Conservation (phyloP, 1,284 basidiomycete species). For the Cutaneotrichosporon arboriforme region DNA sequence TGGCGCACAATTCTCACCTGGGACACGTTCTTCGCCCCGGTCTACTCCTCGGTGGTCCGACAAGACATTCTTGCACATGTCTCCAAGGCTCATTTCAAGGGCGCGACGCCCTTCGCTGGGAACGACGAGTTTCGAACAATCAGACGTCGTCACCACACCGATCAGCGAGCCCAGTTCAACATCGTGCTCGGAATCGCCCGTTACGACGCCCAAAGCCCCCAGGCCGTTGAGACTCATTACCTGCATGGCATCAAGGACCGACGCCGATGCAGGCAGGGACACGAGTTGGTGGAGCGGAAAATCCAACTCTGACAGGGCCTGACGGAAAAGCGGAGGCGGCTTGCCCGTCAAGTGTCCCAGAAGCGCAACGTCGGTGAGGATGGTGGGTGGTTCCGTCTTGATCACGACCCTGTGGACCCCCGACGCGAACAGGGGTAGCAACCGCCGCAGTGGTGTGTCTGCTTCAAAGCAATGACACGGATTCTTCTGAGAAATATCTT, state of each 20-base stretch:
- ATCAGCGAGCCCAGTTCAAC: conserved; percentile 17
- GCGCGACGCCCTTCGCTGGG: conserved; percentile 35
- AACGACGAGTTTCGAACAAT: conserved; percentile 33
- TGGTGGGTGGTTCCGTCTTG: conserved; percentile 9
- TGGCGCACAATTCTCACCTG: conserved; percentile 19
- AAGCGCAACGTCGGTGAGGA: conserved; percentile 25
- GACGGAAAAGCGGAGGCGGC: conserved; percentile 22
- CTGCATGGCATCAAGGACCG: conserved; percentile 41
- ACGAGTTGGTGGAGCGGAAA: conserved; percentile 32
- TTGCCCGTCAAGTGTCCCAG: conserved; percentile 27
- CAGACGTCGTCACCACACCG: conserved; percentile 27
- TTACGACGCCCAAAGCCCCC: conserved; percentile 31
- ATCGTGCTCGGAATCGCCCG: conserved; percentile 14
- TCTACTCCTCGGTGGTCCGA: conserved; percentile 25
- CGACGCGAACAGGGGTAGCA: conserved; percentile 32
- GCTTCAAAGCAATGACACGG: conserved; percentile 26
- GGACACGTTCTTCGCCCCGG: conserved; percentile 35
- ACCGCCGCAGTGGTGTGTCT: conserved; percentile 20
- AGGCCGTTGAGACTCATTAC: conserved; percentile 33
- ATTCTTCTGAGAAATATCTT: conserved; percentile 39
- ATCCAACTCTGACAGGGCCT: conserved; percentile 17
- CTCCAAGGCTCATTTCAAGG: conserved; percentile 30
- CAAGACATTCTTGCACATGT: conserved; percentile 31
- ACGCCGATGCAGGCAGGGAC: conserved; percentile 26
- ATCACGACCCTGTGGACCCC: conserved; percentile 36